Conservation (phyloP, 2,329 filamentous ascomycete genomes). For the Gnomoniopsis smithogilvyi region DNA sequence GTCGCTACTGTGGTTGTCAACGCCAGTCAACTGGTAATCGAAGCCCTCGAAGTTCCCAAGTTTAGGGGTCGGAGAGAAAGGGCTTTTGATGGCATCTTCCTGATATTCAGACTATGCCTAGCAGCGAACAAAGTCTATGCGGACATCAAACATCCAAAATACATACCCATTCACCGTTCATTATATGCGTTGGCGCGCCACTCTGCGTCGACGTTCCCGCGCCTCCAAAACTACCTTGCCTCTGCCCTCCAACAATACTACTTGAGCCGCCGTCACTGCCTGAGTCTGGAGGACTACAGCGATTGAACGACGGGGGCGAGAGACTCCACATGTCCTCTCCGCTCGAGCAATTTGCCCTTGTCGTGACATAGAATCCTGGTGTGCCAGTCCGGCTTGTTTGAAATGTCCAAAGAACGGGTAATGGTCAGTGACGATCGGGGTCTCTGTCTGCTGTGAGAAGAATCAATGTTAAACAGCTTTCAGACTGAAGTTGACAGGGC, state of each 20-base stretch:
- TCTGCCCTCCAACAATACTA: conserved; percentile 19
- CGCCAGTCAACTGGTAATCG: conserved; percentile 3
- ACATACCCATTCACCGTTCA: conserved; percentile 15
- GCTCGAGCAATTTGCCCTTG: conserved; percentile 45
- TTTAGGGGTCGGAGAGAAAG: conserved; percentile 26
- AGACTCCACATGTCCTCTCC: conserved; percentile 45
- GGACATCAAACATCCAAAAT: background rate
- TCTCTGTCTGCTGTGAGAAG: background rate
- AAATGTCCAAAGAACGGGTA: background rate
- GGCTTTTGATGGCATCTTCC: conserved; percentile 20
- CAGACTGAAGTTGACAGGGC: background rate
- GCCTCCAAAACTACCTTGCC: background rate
- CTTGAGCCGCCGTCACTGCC: conserved; percentile 39
- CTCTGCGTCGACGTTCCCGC: background rate
- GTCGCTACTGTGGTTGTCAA: background rate
- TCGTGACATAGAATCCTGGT: conserved; percentile 28
- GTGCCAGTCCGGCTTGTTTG: background rate
- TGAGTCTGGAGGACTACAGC: conserved; percentile 37
- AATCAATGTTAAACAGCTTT: background rate
- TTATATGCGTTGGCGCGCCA: background rate
- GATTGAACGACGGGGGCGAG: conserved; percentile 34
- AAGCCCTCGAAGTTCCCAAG: conserved; percentile 22
- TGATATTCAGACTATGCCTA: conserved; percentile 4
- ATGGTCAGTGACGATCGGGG: background rate
- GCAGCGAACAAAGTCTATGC: background rate